phyloP scores from a whole-genome alignment of 805 yeast species.

The Ogataea trehaloabstinens region DNA sequence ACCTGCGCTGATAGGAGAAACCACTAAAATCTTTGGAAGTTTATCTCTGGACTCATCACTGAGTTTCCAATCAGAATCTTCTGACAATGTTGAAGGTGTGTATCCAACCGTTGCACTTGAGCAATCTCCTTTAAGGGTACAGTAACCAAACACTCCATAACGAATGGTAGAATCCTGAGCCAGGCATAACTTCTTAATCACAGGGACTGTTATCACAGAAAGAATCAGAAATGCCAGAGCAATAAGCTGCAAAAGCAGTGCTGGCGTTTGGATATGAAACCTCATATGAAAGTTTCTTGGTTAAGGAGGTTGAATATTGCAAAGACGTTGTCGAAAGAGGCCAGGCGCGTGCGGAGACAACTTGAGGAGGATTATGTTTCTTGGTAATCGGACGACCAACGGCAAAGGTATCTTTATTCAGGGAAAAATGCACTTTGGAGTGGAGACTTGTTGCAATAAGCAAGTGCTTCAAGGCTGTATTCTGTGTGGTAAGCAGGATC shows the following conservation, averaged over 20 bases:
- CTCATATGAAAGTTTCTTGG: conserved; percentile 17
- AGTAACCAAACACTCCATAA: conserved; percentile 71
- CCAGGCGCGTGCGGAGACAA: no score
- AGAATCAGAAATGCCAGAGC: conserved; percentile 63
- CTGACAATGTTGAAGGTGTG: conserved; percentile 31
- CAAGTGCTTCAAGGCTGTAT: no score
- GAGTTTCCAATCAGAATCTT: conserved; percentile 48
- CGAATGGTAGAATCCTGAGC: conserved; percentile 44
- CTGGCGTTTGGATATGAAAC: conserved; percentile 25
- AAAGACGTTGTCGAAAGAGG: background rate
- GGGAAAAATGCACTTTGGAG: no score
- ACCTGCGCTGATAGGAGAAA: conserved; percentile 68
- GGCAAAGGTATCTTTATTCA: no score
- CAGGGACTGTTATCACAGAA: conserved; percentile 63
- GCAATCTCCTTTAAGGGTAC: conserved; percentile 30
- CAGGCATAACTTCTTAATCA: conserved; percentile 44
- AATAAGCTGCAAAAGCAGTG: conserved; percentile 44
- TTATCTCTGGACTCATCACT: conserved; percentile 43
- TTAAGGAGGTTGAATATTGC: background rate
- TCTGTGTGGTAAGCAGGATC: no score
- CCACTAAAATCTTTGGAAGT: conserved; percentile 53
- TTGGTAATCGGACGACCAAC: no score
- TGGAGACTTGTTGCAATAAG: no score
- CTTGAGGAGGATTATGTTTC: no score
- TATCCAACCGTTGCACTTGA: conserved; percentile 40